Percentiles rank a stretch among this genome's conserved stretches.
Conservation (phyloP, 345 rosid genomes). For the Carallia brachiata region DNA sequence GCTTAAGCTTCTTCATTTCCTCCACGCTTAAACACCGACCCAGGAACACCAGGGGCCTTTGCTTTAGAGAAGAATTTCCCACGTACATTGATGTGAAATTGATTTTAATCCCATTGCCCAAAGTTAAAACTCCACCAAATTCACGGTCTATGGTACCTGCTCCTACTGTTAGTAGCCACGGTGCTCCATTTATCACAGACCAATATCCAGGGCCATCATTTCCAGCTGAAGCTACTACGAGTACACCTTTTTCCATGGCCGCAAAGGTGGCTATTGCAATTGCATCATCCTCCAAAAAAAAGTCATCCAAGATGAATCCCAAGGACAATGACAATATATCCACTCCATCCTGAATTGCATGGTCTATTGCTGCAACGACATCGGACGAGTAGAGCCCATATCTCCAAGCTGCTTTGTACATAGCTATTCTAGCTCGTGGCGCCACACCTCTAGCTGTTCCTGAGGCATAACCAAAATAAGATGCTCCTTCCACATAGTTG, state of each 20-base stretch:
- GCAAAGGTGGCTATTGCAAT: constrained; percentile 47
- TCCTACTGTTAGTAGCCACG: constrained; percentile 42
- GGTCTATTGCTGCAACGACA: constrained; percentile 50
- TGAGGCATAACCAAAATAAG: constrained; percentile 43
- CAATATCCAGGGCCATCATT: constrained; percentile 35
- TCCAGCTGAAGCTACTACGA: constrained; percentile 50
- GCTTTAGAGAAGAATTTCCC: constrained; percentile 24
- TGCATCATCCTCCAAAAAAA: constrained; percentile 28
- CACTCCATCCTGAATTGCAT: constrained; percentile 47
- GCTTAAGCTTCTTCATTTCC: constrained; percentile 25
- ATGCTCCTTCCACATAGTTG: constrained; percentile 30
- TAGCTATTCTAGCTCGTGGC: constrained; percentile 36
- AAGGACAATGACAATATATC: constrained; percentile 43
- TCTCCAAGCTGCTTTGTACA: constrained; percentile 42
- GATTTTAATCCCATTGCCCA: constrained; percentile 27
- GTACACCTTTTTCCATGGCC: constrained; percentile 32
- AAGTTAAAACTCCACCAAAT: constrained; percentile 32
- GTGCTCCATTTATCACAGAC: constrained; percentile 40
- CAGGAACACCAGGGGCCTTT: constrained; percentile 28
- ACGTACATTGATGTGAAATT: constrained; percentile 32
- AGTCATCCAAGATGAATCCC: constrained; percentile 5
- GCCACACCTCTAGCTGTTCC: constrained; percentile 43
- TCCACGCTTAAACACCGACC: constrained; percentile 27
- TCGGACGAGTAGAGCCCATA: constrained; percentile 36
- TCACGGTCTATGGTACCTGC: constrained; percentile 37